Conservation (phyloP, 2,329 filamentous ascomycete species). For the Phialophora macrospora region DNA sequence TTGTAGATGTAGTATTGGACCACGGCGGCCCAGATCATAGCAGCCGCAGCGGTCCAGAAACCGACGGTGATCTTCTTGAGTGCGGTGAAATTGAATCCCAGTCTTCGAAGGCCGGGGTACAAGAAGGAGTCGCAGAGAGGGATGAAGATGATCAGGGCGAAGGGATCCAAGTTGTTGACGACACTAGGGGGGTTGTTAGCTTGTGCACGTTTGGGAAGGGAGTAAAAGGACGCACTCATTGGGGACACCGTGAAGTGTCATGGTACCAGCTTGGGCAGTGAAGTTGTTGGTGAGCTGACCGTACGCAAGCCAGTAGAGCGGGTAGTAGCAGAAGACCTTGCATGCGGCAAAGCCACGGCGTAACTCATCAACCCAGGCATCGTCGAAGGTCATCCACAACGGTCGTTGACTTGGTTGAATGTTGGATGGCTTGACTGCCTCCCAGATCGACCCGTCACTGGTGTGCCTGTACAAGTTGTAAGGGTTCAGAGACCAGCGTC, state of each 20-base stretch:
- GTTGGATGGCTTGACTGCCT: constrained; percentile 59
- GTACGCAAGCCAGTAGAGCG: constrained; percentile 57
- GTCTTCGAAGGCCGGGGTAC: constrained; percentile 62
- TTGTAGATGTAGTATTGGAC: constrained; percentile 65
- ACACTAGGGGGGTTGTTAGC: constrained; percentile 42
- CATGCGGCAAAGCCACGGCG: constrained; percentile 71
- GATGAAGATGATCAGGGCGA: constrained; percentile 61
- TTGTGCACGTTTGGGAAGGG: not conserved
- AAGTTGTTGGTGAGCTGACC: constrained; percentile 55
- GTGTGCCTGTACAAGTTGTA: constrained; percentile 51
- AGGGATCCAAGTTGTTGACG: constrained; percentile 63
- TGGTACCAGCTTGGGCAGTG: constrained; percentile 59
- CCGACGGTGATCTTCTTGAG: constrained; percentile 61
- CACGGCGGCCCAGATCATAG: constrained; percentile 62
- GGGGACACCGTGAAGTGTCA: constrained; percentile 57
- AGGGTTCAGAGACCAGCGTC: constrained; percentile 66
- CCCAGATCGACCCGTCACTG: constrained; percentile 37
- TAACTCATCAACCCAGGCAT: constrained; percentile 81
- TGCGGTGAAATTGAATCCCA: constrained; percentile 61
- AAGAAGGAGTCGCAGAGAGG: constrained; percentile 48
- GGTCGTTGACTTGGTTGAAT: constrained; percentile 59
- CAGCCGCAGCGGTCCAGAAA: constrained; percentile 58
- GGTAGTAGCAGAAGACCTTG: constrained; percentile 65
- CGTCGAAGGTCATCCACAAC: constrained; percentile 79
- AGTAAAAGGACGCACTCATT: constrained; percentile 63